These are phyloP conservation scores for Exidia glandulosa DNA, from an alignment of 768 basidiomycete species.

Conservation along the genomic window DNA sequence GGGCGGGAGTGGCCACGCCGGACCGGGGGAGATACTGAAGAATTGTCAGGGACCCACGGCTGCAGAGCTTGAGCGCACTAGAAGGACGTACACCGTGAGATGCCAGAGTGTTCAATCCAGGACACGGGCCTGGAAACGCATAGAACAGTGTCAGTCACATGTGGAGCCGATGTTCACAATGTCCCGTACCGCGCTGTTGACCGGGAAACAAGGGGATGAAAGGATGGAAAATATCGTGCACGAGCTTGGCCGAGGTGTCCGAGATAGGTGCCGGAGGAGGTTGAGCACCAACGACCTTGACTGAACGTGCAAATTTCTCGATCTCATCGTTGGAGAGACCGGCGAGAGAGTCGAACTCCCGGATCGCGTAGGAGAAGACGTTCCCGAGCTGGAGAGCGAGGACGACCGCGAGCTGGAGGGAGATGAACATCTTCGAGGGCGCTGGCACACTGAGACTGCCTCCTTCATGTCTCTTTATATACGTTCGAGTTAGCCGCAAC, in stretches of 20 bases:
- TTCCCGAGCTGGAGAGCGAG: background rate
- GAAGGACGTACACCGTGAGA: conserved; percentile 1
- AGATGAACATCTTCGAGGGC: background rate
- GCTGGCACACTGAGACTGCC: background rate
- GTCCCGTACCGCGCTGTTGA: conserved; percentile 1
- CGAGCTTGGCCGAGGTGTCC: conserved; percentile 1
- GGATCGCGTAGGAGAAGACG: background rate
- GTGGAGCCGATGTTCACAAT: background rate
- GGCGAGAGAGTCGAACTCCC: background rate
- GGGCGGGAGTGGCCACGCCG: conserved; percentile 3
- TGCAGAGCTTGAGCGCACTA: background rate
- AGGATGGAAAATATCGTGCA: conserved; percentile 4
- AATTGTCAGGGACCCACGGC: background rate
- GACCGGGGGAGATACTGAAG: conserved; percentile 2
- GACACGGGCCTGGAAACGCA: conserved; percentile 3
- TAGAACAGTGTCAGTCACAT: background rate
- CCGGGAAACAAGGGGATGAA: background rate
- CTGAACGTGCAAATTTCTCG: background rate
- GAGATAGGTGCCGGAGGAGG: background rate
- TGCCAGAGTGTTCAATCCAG: conserved; percentile 6
- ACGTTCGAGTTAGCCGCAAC: no score
- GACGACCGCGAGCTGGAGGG: background rate
- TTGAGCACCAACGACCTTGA: background rate
- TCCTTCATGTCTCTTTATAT: background rate
- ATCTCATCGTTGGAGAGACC: conserved; percentile 1